Evolutionary conservation across 1,284 basidiomycete species (phyloP).

Genomic region (Ceratobasidium sp.): DNA sequence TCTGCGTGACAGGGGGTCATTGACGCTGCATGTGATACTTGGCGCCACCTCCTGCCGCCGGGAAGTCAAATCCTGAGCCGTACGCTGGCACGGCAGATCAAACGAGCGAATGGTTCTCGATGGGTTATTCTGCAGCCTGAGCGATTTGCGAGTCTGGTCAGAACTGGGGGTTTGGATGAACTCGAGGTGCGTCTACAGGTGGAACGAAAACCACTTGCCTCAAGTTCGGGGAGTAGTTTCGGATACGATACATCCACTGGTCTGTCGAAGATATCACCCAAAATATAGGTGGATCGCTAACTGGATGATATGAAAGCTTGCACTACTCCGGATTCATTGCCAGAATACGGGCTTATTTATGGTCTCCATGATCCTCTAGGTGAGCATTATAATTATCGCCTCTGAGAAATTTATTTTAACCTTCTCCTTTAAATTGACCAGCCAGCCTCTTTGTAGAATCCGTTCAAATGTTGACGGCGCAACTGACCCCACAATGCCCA

Average conservation of each 20-base stretch:
- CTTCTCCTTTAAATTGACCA: not conserved
- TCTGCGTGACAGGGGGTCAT: constrained; percentile 10
- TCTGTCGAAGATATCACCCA: not conserved
- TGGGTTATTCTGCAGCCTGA: not conserved
- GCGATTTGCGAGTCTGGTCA: not conserved
- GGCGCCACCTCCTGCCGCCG: not conserved
- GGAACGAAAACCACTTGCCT: not conserved
- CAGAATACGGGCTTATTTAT: too few relatives aligned
- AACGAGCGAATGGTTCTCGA: not conserved
- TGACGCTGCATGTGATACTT: not conserved
- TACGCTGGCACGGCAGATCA: not conserved
- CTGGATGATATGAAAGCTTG: too few relatives aligned
- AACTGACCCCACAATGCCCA: not conserved
- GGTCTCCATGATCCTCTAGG: too few relatives aligned
- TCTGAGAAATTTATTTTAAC: too few relatives aligned
- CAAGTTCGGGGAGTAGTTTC: not conserved
- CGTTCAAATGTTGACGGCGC: not conserved
- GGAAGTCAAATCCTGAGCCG: not conserved
- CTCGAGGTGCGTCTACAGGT: constrained; percentile 1
- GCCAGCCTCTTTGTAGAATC: not conserved
- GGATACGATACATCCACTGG: not conserved
- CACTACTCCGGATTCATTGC: too few relatives aligned
- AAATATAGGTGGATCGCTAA: too few relatives aligned
- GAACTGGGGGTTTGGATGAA: not conserved
- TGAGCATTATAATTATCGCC: too few relatives aligned